Evolutionary conservation across 2,329 filamentous ascomycete genomes (phyloP), one percentile per base, ranked within the genome.

Genomic region (Cladosporium oxysporum): DNA sequence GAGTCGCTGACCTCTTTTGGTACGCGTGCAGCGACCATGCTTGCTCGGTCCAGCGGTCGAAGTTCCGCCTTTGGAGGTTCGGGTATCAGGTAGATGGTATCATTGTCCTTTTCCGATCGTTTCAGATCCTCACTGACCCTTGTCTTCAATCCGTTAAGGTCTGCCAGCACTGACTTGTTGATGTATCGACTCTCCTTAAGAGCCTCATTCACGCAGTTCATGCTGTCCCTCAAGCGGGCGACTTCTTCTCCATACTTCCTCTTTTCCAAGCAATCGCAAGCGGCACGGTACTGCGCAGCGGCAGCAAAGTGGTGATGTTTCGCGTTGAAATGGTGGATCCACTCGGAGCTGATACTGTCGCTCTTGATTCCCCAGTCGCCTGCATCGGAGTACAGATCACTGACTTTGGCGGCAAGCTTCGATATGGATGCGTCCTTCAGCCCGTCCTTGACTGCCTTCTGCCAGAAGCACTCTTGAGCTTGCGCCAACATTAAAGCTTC

Each of bases 281-380:
- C 92, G 29, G 94, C 92, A 16, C 95, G 85, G 72, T 94, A 98
- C 76, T 99, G 95, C 0, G 95, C 95, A 0, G 95, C 95, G 0
- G 92, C 94, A 1, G 94, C 93, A 79, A 99, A 98, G 78, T 98
- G 95, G 75, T 97, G 91, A 75, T 98, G 93, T 77, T 98, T 99
- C 6, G 94, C 95, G 29, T 91, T 93, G 86, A 96, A 93, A 76
- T 98, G 94, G 78, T 98, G 94, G 71, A 99, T 97, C 95, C 94
- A 98, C 69, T 95, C 91, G 65, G 91, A 93, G 76, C 91, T 95
- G 71, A 98, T 89, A 18, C 91, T 89, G 73, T 97, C 90, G 69
- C 93, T 97, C 77, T 93, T 92, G 75, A 96, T 88, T 11, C 92
- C 93, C 69, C 89, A 90, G 72, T 97, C 94, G 7, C 91, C 89